Base-by-base conservation (phyloP, 1,284 basidiomycete species). In the Boletus sp. region DNA sequence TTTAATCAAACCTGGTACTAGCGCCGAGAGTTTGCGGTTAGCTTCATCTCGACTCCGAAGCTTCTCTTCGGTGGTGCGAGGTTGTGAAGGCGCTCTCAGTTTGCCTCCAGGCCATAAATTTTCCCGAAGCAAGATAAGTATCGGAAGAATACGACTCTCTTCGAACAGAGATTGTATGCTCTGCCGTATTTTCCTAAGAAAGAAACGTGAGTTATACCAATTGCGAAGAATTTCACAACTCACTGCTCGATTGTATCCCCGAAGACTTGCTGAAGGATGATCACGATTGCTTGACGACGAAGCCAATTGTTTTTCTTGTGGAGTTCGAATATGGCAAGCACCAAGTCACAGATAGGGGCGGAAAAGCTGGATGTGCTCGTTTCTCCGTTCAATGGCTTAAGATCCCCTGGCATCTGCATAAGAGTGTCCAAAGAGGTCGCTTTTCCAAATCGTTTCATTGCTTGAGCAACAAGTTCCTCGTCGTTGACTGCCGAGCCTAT, bases 301-400 rank as follows among this genome's bases (percentile, higher is more conserved):
- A 98, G 73, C 95, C 95, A 99, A 57, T 94, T 94, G 60, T 94
- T 91, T 67, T 91, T 88, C 72, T 92, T 91, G 68, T 96, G 87
- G 20, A 98, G 79, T 67, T 97, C 93, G 57, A 98, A 98, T 8
- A 97, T 76, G 19, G 94, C 91, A 45, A 97, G 77, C 32, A 97
- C 77, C 23, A 98, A 73, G 62, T 98, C 94, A 60, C 93, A 96
- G 47, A 99, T 96, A 0, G 95, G 94, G 1, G 85, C 85, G 1
- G 92, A 93, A 67, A 98, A 97, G 2, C 79, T 80, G 5, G 87
- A 90, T n/a, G 82, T 78, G 49, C 84, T 89, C 2, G 84, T 87
- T 67, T 94, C 91, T 27, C 89, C 91, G 19, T 90, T 89, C 22
- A 93, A 66, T 1, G 87, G 84, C 57, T 84, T 88, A 37, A 92